Evolutionary conservation across 257 asterid species (phyloP).

Genomic region (Plantago major): DNA sequence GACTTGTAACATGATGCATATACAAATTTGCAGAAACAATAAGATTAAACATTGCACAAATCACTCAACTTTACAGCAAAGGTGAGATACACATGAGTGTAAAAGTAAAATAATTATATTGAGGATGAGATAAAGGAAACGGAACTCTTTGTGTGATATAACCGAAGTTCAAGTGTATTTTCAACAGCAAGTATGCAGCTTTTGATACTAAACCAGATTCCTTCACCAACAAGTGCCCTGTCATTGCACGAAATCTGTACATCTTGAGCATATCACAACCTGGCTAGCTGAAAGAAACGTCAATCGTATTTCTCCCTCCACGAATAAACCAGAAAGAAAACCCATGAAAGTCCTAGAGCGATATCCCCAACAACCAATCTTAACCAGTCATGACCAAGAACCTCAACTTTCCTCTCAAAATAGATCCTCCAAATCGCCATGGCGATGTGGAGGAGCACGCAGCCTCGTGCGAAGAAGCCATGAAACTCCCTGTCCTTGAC

Average conservation of each 20-base stretch:
- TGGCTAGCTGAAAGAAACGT: not conserved
- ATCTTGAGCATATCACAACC: not conserved
- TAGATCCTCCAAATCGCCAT: slow-evolving; percentile 87
- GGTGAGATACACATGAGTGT: not conserved
- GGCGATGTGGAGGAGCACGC: slow-evolving; percentile 70
- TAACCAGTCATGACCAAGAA: slow-evolving; percentile 81
- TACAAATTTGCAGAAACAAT: not conserved
- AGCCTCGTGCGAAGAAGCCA: slow-evolving; percentile 70
- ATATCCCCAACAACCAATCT: slow-evolving; percentile 76
- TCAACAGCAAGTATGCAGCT: too few species aligned
- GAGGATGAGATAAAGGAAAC: not conserved
- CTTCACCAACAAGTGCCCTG: too few species aligned
- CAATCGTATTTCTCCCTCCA: slow-evolving; percentile 94
- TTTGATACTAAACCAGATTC: too few species aligned
- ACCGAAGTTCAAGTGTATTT: not conserved
- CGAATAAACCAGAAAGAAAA: slow-evolving; percentile 65
- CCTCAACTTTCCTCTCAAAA: slow-evolving; percentile 82
- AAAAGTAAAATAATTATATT: not conserved
- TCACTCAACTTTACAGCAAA: slow-evolving; percentile 6
- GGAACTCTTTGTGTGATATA: not conserved
- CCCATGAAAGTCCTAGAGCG: slow-evolving; percentile 76
- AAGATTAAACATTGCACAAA: slow-evolving; percentile 2
- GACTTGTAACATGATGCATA: not conserved
- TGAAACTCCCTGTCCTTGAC: slow-evolving; percentile 83
- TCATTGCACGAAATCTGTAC: not conserved